These are phyloP conservation scores for Didymella glomerata DNA, from an alignment of 2,329 filamentous ascomycete species.

Conservation along the genomic window DNA sequence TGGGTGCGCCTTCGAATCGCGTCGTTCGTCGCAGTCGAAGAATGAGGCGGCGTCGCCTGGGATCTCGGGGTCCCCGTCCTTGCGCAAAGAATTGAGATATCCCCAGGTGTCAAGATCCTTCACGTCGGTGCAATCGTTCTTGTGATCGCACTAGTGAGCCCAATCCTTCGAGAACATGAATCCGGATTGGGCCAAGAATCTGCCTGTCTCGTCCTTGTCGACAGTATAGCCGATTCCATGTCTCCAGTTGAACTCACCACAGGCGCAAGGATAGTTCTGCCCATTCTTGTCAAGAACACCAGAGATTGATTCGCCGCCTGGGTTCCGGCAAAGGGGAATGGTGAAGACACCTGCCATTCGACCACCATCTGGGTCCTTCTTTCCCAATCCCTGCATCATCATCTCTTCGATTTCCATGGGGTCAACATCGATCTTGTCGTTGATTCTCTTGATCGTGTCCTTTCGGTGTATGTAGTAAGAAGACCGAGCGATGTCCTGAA, in stretches of 20 bases:
- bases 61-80: background rate
- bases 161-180: background rate
- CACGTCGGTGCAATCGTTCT: background rate
- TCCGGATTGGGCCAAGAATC: background rate
- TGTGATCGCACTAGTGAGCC: background rate
- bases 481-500: background rate
- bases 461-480: background rate
- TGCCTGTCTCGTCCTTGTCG: background rate
- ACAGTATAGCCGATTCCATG: background rate
- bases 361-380: background rate
- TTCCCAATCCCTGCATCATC: background rate
- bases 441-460: background rate
- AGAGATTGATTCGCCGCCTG: conserved; percentile 26
- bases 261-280: conserved; percentile 31
- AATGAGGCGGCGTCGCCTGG: background rate
- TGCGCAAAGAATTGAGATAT: background rate
- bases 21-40: background rate
- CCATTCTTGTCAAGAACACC: conserved; percentile 9
- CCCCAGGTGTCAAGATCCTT: background rate
- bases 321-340: conserved; percentile 24
- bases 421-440: background rate
- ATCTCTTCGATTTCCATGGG: background rate
- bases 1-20: background rate
- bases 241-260: conserved; percentile 27
- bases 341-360: conserved; percentile 5